A percentile compares a stretch with the other conserved stretches of the same genome.
Conservation (phyloP, 768 basidiomycete species). For the Tulasnella calospora region DNA sequence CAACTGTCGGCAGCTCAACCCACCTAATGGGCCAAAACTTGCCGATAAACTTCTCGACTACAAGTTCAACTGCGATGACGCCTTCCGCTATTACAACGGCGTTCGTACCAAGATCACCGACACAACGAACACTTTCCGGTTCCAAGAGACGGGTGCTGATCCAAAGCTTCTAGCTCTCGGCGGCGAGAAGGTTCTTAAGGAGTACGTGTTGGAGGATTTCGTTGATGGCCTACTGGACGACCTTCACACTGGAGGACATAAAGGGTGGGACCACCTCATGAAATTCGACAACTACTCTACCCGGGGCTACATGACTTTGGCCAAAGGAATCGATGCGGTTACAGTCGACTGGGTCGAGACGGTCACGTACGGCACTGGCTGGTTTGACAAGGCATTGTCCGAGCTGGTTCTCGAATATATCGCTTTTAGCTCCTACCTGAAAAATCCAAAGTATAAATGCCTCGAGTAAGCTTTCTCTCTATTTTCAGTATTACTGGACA, state of each 20-base stretch:
- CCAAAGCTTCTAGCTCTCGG: background rate
- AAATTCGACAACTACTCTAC: background rate
- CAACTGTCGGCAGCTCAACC: background rate
- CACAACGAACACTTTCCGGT: background rate
- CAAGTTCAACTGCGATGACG: background rate
- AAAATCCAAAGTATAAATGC: constrained; percentile 30
- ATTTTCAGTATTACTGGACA: background rate
- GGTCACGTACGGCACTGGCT: background rate
- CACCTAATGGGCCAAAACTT: too few species aligned
- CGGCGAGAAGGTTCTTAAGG: background rate
- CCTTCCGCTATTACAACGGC: constrained; percentile 12
- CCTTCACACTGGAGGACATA: background rate
- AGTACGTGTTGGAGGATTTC: background rate
- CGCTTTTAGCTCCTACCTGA: background rate
- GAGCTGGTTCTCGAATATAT: constrained; percentile 12
- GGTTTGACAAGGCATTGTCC: background rate
- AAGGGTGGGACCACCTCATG: background rate
- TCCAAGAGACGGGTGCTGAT: background rate
- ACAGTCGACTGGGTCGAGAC: constrained; percentile 13
- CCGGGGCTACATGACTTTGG: constrained; percentile 1
- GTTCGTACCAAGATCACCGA: background rate
- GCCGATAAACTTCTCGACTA: constrained; percentile 1
- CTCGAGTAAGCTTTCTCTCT: constrained; percentile 30
- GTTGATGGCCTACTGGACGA: background rate
- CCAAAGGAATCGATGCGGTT: background rate